Conservation (phyloP, 345 rosid genomes). For the Populus alba region DNA sequence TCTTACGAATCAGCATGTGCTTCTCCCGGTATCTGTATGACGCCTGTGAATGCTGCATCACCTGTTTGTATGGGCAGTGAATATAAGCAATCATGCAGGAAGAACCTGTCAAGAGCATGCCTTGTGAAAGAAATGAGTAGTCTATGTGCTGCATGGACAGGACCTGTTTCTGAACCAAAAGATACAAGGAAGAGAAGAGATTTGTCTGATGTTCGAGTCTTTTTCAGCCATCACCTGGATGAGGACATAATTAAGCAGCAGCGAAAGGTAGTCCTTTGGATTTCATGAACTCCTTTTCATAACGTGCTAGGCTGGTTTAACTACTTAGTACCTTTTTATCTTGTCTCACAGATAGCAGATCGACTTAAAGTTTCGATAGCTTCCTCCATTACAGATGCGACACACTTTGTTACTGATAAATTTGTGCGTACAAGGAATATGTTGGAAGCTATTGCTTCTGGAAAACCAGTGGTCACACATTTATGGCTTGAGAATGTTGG, state of each 20-base stretch:
- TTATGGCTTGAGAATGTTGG: conserved; percentile 70
- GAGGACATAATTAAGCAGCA: conserved; percentile 69
- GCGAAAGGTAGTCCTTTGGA: conserved; percentile 56
- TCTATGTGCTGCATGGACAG: conserved; percentile 35
- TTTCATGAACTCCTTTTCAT: conserved; percentile 1
- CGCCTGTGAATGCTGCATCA: conserved; percentile 50
- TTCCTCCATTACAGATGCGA: conserved; percentile 60
- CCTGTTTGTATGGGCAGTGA: conserved; percentile 85
- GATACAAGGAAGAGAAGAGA: conserved; percentile 72
- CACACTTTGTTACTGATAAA: conserved; percentile 68
- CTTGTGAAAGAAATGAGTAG: conserved; percentile 50
- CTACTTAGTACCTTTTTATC: conserved; percentile 15
- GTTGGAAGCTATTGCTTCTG: conserved; percentile 77
- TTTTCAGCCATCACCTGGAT: conserved; percentile 89
- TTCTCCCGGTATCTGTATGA: conserved; percentile 37
- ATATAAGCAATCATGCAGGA: conserved; percentile 61
- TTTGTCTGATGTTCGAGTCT: conserved; percentile 54
- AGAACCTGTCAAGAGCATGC: conserved; percentile 39
- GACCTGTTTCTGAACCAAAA: conserved; percentile 44
- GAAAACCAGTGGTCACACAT: conserved; percentile 71
- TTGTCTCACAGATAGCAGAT: conserved; percentile 54
- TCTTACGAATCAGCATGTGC: conserved; percentile 23
- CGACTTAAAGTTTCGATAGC: conserved; percentile 61
- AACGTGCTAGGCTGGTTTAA: not conserved
- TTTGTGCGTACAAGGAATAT: conserved; percentile 74